These are phyloP conservation scores for Mortierella sp. DNA, from an alignment of 371 early-diverging fungal genomes.

Conservation along the genomic window DNA sequence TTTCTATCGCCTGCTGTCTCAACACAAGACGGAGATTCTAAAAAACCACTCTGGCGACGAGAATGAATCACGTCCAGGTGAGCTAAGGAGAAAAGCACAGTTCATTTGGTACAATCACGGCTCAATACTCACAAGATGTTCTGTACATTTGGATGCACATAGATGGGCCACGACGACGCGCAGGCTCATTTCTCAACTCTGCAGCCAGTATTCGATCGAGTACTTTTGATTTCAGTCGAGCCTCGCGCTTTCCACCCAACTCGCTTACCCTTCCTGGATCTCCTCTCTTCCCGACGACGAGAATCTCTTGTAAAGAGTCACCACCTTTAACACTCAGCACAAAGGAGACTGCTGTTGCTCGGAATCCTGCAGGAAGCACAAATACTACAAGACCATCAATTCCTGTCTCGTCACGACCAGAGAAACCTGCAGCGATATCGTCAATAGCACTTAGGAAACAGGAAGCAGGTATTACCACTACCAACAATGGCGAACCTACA, in stretches of 20 bases:
- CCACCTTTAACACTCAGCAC: conserved; percentile 29
- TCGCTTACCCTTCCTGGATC: conserved; percentile 30
- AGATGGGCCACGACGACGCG: conserved; percentile 53
- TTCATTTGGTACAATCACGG: too few species aligned
- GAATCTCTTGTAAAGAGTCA: conserved; percentile 22
- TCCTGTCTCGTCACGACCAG: neutral
- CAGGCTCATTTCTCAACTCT: conserved; percentile 54
- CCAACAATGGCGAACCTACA: too few species aligned
- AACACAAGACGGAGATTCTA: conserved; percentile 62
- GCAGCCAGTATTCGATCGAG: conserved; percentile 31
- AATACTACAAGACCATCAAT: conserved; percentile 19
- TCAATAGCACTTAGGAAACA: too few species aligned
- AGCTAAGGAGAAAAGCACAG: neutral
- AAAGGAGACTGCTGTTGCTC: conserved; percentile 27
- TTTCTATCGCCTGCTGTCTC: conserved; percentile 65
- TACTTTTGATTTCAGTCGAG: conserved; percentile 28
- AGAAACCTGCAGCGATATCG: neutral
- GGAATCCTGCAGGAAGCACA: conserved; percentile 25
- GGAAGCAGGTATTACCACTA: too few species aligned
- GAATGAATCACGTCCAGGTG: conserved; percentile 11
- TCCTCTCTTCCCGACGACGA: conserved; percentile 22
- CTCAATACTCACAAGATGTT: neutral
- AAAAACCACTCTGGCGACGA: conserved; percentile 55
- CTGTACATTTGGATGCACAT: neutral
- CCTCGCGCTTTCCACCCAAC: conserved; percentile 15